phyloP scores from a whole-genome alignment of 75 land plant species.

The Isoetes taiwanensis region DNA sequence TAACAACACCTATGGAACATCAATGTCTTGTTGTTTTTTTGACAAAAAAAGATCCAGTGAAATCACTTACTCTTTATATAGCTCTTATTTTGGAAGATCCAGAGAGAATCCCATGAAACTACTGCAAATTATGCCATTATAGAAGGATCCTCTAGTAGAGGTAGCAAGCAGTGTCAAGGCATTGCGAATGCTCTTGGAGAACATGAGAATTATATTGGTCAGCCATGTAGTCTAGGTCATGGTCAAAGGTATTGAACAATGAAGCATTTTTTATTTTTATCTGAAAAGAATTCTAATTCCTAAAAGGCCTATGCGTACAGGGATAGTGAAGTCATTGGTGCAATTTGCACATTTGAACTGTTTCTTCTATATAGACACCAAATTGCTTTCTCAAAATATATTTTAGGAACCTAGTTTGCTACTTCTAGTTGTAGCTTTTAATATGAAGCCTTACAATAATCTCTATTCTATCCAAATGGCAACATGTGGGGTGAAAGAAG shows the following conservation, averaged over 20 bases:
- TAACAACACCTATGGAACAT: slow-evolving; percentile 42
- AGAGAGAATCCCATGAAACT: slow-evolving; percentile 61
- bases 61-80: slow-evolving; percentile 84
- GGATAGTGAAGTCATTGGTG: neutral
- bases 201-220: slow-evolving; percentile 19
- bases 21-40: slow-evolving; percentile 48
- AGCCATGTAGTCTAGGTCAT: slow-evolving; percentile 52
- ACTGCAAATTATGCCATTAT: slow-evolving; percentile 35
- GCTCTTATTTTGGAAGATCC: slow-evolving; percentile 80
- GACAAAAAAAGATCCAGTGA: slow-evolving; percentile 50
- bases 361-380: too few relatives aligned
- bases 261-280: too few relatives aligned
- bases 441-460: too few relatives aligned
- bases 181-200: slow-evolving; percentile 14
- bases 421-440: too few relatives aligned
- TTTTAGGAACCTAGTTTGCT: too few relatives aligned
- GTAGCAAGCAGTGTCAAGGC: too few relatives aligned
- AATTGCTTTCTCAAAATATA: too few relatives aligned
- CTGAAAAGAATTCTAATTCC: slow-evolving; percentile 2
- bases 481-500: too few relatives aligned
- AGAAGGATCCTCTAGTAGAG: slow-evolving; percentile 17
- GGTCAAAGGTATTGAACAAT: too few relatives aligned
- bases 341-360: too few relatives aligned
- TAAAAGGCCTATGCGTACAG: neutral
- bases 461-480: too few relatives aligned